Evolutionary conservation across 2,329 filamentous ascomycete species (phyloP).

Genomic region (Fusarium bactridioides): DNA sequence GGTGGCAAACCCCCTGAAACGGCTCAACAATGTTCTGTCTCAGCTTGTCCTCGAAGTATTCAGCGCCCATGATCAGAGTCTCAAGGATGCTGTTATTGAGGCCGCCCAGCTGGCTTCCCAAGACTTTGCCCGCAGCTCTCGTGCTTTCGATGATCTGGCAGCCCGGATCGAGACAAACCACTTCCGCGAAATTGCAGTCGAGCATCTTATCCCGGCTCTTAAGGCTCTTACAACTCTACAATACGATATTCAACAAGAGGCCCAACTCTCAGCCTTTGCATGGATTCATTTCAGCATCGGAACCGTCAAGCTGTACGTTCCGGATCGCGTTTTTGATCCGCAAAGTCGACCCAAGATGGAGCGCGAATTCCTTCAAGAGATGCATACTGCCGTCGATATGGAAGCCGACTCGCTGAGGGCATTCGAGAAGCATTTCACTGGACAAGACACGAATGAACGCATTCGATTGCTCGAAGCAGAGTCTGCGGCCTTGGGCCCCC

Average conservation of each 20-base stretch:
- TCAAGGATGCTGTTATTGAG: slow-evolving; percentile 42
- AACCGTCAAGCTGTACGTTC: slow-evolving; percentile 81
- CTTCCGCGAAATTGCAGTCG: slow-evolving; percentile 48
- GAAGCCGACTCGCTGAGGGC: slow-evolving; percentile 67
- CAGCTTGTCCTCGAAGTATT: slow-evolving; percentile 55
- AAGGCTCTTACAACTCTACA: slow-evolving; percentile 50
- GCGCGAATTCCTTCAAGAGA: slow-evolving; percentile 62
- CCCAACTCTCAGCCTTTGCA: slow-evolving; percentile 58
- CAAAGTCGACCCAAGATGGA: slow-evolving; percentile 72
- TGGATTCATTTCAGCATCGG: slow-evolving; percentile 81
- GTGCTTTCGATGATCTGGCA: slow-evolving; percentile 35
- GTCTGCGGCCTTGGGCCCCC: slow-evolving; percentile 68
- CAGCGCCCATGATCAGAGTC: slow-evolving; percentile 48
- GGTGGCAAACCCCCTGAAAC: slow-evolving; percentile 56
- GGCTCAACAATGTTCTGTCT: slow-evolving; percentile 59
- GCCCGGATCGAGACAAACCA: slow-evolving; percentile 45
- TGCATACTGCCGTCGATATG: slow-evolving; percentile 61
- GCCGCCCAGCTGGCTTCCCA: slow-evolving; percentile 36
- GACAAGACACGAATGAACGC: slow-evolving; percentile 72
- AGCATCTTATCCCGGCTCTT: slow-evolving; percentile 57
- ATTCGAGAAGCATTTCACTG: slow-evolving; percentile 74
- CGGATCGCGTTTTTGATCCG: slow-evolving; percentile 87
- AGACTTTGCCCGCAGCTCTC: not conserved
- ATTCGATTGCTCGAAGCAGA: slow-evolving; percentile 69
- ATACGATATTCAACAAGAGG: slow-evolving; percentile 23